Conservation (phyloP, 257 asterid genomes). For the Solanum pimpinellifolium region DNA sequence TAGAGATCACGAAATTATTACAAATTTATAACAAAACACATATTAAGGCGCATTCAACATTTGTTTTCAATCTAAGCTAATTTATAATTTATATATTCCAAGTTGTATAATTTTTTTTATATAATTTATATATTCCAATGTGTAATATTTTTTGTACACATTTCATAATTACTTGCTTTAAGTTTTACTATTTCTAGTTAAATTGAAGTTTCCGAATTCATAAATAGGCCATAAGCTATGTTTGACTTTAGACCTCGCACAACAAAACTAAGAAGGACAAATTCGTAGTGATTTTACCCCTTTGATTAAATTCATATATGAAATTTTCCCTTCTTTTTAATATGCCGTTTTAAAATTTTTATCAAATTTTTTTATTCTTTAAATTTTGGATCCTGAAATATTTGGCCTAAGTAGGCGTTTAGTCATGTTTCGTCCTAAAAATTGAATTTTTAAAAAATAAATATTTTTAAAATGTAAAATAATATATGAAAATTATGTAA, state of each 20-base stretch:
- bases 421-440: too few species aligned
- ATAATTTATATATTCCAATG: too few species aligned
- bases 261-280: not conserved
- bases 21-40: not conserved
- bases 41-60: not conserved
- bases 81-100: not conserved
- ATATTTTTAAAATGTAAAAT: too few species aligned
- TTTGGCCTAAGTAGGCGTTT: too few species aligned
- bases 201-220: not conserved
- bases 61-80: not conserved
- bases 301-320: too few species aligned
- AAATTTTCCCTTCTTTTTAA: too few species aligned
- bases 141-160: not conserved
- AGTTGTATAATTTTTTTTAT: not conserved
- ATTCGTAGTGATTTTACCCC: too few species aligned
- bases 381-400: too few species aligned
- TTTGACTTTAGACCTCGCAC: not conserved
- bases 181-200: not conserved
- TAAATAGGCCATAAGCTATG: not conserved
- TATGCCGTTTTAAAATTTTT: too few species aligned
- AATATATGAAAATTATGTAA: too few species aligned
- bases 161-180: not conserved
- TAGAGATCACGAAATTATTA: not conserved
- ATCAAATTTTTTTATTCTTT: too few species aligned
- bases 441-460: too few species aligned